Evolutionary conservation across 2,329 filamentous ascomycete genomes (phyloP).

Genomic region (Apiospora hydei): DNA sequence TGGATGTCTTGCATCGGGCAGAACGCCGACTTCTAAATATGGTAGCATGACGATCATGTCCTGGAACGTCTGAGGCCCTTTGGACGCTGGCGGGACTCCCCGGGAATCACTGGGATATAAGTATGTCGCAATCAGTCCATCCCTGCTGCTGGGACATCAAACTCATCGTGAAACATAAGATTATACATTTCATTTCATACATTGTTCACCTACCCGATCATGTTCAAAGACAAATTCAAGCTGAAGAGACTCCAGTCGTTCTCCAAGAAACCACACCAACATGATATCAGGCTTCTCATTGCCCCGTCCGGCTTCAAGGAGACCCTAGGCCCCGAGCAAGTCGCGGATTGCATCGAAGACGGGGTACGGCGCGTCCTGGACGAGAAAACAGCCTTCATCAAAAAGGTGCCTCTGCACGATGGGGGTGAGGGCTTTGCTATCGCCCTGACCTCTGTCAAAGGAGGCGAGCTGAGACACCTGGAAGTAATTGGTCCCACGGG

Average conservation of each 20-base stretch:
- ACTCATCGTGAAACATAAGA: neutral
- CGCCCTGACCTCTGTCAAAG: conserved; percentile 52
- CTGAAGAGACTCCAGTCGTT: neutral
- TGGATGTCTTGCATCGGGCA: neutral
- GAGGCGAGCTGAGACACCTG: conserved; percentile 47
- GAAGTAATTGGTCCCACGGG: conserved; percentile 54
- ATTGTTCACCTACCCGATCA: neutral
- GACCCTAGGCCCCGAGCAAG: conserved; percentile 55
- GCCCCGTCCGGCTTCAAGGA: conserved; percentile 63
- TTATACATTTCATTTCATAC: neutral
- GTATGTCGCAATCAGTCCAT: neutral
- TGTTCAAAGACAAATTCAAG: neutral
- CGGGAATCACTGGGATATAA: neutral
- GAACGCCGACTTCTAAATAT: neutral
- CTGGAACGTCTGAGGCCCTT: neutral
- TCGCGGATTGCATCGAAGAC: conserved; percentile 57
- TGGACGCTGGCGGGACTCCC: neutral
- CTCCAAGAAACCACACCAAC: neutral
- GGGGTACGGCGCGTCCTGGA: conserved; percentile 54
- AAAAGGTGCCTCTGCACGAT: conserved; percentile 59
- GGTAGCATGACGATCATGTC: neutral
- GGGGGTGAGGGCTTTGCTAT: conserved; percentile 60
- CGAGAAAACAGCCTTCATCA: conserved; percentile 45
- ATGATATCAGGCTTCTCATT: conserved; percentile 47
- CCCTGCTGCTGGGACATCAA: neutral